Conservation (phyloP, 176 grass and related monocot genomes). For the Carex myosuroides region DNA sequence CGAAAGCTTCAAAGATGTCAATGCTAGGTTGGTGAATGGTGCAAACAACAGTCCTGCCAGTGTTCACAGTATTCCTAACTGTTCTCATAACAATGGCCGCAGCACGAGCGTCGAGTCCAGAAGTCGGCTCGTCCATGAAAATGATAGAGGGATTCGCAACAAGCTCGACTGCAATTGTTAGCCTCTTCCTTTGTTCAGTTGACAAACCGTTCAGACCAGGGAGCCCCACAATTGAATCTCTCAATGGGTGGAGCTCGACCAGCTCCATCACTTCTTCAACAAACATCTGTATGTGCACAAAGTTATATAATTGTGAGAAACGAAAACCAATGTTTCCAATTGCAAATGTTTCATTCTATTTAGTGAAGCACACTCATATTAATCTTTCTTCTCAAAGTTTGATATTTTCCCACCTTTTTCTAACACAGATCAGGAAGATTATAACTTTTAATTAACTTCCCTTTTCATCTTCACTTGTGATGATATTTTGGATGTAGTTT, state of each 20-base stretch:
- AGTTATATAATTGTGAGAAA: conserved; percentile 17
- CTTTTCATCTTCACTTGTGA: background rate
- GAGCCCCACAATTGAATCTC: conserved; percentile 25
- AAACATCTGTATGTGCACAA: conserved; percentile 18
- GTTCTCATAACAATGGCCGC: conserved; percentile 39
- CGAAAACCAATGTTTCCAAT: background rate
- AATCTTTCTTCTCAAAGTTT: background rate
- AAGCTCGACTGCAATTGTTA: conserved; percentile 44
- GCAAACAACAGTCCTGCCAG: conserved; percentile 31
- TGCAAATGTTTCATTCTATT: background rate
- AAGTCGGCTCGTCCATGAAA: conserved; percentile 45
- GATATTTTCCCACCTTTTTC: background rate
- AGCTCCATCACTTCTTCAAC: conserved; percentile 38
- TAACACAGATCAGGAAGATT: background rate
- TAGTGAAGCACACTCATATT: background rate
- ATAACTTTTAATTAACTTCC: too few species aligned
- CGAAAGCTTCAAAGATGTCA: conserved; percentile 37
- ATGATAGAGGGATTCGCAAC: conserved; percentile 41
- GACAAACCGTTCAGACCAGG: conserved; percentile 31
- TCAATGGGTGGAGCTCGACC: conserved; percentile 24
- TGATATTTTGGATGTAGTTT: background rate
- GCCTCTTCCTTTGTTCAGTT: conserved; percentile 31
- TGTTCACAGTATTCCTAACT: conserved; percentile 22
- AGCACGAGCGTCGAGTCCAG: conserved; percentile 35
- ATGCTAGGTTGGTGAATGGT: conserved; percentile 47